These are phyloP conservation scores for Ganoderma leucocontextum DNA, from an alignment of 1,284 basidiomycete species.

Conservation along the genomic window DNA sequence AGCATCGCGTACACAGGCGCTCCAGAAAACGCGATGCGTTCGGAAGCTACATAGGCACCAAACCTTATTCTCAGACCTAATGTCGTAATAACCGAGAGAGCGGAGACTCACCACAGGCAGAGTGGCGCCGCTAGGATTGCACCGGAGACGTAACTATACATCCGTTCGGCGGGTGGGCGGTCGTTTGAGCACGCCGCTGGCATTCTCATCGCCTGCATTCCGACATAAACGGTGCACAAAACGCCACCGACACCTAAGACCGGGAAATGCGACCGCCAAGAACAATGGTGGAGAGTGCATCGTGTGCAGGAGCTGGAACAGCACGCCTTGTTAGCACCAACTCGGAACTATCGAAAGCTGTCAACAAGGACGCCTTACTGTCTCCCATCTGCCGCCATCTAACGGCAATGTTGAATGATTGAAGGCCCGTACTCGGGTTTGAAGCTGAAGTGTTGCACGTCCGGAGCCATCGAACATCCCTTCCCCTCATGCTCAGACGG, in stretches of 20 bases:
- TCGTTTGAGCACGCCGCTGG: slow-evolving; percentile 4
- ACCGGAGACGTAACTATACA: slow-evolving; percentile 1
- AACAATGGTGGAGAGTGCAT: neutral
- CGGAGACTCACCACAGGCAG: slow-evolving; percentile 7
- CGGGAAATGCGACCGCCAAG: neutral
- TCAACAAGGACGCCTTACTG: neutral
- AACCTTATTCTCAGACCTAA: neutral
- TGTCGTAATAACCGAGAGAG: neutral
- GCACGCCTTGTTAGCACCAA: neutral
- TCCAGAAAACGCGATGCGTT: neutral
- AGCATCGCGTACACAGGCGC: neutral
- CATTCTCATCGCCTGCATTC: neutral
- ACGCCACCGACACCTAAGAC: slow-evolving; percentile 2
- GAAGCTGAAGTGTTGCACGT: neutral
- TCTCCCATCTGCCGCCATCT: neutral
- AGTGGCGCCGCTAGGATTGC: neutral
- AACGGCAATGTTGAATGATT: neutral
- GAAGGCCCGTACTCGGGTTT: neutral
- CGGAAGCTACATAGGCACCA: slow-evolving; percentile 2
- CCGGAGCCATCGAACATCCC: neutral
- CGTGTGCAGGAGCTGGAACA: neutral
- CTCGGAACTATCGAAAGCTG: neutral
- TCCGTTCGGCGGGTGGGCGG: neutral
- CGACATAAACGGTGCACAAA: neutral
- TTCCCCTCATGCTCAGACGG: neutral